Base-by-base conservation (phyloP, 225 moss, liverwort and hornwort species). In the Polytrichum commune region DNA sequence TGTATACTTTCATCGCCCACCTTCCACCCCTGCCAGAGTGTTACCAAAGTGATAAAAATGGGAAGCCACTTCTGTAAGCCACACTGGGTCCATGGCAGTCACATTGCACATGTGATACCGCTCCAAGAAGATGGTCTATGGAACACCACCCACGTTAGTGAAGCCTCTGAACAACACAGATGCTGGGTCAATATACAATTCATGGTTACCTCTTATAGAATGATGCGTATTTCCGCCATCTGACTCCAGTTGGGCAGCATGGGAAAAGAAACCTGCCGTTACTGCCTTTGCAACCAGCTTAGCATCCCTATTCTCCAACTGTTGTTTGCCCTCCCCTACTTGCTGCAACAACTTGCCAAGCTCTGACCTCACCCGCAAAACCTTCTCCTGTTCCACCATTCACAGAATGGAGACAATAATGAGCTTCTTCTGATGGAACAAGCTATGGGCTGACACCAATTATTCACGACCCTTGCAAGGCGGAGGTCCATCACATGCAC, bases 61-160 rank as follows among this genome's bases (percentile, higher is more conserved):
- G 69, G 96, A 86, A 60, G 94, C 96, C 70, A 77, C 67, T 79
- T 97, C 91, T 29, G 78, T 75, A 58, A 97, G 92, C 93, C 90
- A 93, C 54, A 83, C 79, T 57, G 90, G 79, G 64, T 94, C 91
- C 62, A 89, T 73, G 27, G 86, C 86, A 29, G 87, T 90, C 69
- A 97, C 89, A 69, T 94, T 94, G 74, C 90, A 85, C 89, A 97
- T 94, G 62, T 97, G 94, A 72, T 92, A 82, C 54, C 94, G 86
- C 72, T 97, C 92, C 71, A 94, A 79, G 72, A 90, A 83, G 86
- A 97, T 88, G 69, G 89, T 86, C 30, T 92, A 73, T 92, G 86
- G 70, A 89, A 97, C 33, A 97, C 92, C 73, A 97, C 83, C 94
- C 96, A 97, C 68, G 88, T 90, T 64, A 94, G 92, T 67, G 90